These are phyloP conservation scores for Fragaria nilgerrensis DNA, from an alignment of 306 rosid species.

Conservation along the genomic window DNA sequence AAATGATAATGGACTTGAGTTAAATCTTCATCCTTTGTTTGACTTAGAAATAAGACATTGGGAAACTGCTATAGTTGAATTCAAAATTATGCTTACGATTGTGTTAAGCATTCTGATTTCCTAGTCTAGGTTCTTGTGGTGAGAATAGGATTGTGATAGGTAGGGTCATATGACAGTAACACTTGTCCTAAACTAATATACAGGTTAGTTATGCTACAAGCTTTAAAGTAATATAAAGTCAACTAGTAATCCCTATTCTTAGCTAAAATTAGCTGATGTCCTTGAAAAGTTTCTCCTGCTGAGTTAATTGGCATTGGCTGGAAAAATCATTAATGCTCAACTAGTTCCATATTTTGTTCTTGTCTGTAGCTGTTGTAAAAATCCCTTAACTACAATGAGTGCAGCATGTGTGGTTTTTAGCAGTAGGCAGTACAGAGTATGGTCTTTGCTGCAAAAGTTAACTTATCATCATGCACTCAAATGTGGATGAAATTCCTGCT, in stretches of 20 bases:
- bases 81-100: background rate
- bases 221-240: background rate
- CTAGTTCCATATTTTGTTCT: background rate
- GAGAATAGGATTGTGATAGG: background rate
- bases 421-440: background rate
- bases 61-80: background rate
- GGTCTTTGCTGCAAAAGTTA: background rate
- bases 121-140: background rate
- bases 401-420: background rate
- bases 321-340: background rate
- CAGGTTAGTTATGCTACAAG: background rate
- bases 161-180: background rate
- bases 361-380: slow-evolving; percentile 6
- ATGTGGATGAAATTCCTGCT: background rate
- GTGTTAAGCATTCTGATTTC: background rate
- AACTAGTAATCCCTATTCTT: background rate
- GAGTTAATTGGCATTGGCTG: slow-evolving; percentile 2
- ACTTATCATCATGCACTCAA: background rate
- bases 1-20: background rate
- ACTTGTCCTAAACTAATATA: background rate
- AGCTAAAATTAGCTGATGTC: background rate
- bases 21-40: background rate
- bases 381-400: background rate
- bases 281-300: background rate
- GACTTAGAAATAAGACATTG: background rate